Percentiles rank a stretch among this genome's conserved stretches.
Conservation (phyloP, 2,329 filamentous ascomycete genomes). For the Colletotrichum gloeosporioides region DNA sequence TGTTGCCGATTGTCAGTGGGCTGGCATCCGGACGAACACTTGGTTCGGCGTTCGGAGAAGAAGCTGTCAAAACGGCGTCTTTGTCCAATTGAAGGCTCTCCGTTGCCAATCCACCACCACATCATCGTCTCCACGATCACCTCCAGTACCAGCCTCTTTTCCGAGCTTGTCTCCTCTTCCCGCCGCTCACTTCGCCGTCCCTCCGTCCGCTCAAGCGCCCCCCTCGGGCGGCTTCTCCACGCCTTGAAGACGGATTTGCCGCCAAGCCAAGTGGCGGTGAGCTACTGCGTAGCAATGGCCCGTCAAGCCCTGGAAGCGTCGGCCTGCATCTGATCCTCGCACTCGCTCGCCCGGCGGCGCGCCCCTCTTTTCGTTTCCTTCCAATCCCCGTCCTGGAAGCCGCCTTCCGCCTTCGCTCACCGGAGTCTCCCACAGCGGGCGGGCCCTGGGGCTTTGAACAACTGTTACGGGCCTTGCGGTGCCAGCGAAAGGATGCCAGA, state of each 20-base stretch:
- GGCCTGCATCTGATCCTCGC: background rate
- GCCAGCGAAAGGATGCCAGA: constrained; percentile 1
- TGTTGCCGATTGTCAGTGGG: background rate
- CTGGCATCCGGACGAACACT: background rate
- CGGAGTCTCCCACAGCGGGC: background rate
- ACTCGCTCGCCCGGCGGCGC: background rate
- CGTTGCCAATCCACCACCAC: background rate
- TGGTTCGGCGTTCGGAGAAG: background rate
- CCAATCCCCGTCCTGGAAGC: background rate
- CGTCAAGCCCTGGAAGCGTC: constrained; percentile 3
- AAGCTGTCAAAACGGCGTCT: background rate
- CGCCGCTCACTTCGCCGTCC: background rate
- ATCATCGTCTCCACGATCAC: background rate
- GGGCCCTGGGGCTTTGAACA: background rate
- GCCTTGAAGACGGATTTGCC: background rate
- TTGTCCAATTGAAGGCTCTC: background rate
- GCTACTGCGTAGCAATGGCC: background rate
- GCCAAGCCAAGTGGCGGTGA: constrained; percentile 22
- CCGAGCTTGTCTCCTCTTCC: background rate
- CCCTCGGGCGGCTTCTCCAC: background rate
- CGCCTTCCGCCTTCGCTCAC: background rate
- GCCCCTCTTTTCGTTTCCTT: background rate
- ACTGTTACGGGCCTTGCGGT: background rate
- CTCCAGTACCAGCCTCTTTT: background rate
- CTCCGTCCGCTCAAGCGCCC: background rate